A percentile compares a stretch with the other conserved stretches of the same genome.
These are phyloP conservation scores for Penicillium longicatenatum DNA, from an alignment of 495 filamentous ascomycete species.

Conservation along the genomic window DNA sequence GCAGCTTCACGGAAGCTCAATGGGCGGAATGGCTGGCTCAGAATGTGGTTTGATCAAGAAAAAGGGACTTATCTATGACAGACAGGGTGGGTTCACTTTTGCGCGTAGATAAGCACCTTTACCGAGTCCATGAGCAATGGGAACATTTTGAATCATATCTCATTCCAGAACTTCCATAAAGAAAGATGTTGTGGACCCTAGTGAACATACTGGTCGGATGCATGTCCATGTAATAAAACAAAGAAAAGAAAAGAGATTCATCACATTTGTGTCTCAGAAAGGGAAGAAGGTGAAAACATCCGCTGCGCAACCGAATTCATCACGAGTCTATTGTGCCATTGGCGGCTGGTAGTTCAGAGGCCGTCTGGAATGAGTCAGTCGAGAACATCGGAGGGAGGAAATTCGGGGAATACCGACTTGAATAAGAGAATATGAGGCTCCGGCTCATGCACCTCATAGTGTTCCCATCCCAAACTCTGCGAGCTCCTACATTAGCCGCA, in stretches of 20 bases:
- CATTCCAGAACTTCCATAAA: slow-evolving; percentile 35
- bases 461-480: slow-evolving; percentile 96
- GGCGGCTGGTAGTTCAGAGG: slow-evolving; percentile 85
- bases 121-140: background rate
- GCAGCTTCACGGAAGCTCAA: slow-evolving; percentile 72
- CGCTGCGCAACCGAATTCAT: slow-evolving; percentile 7
- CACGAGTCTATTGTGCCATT: slow-evolving; percentile 37
- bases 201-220: slow-evolving; percentile 23
- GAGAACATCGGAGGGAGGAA: background rate
- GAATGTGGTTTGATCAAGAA: slow-evolving; percentile 61
- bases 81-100: slow-evolving; percentile 5
- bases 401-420: slow-evolving; percentile 65
- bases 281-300: slow-evolving; percentile 8
- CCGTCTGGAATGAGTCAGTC: slow-evolving; percentile 55
- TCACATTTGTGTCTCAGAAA: slow-evolving; percentile 1
- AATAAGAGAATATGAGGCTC: slow-evolving; percentile 98
- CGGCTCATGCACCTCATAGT: slow-evolving; percentile 98
- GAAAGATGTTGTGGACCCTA: slow-evolving; percentile 32
- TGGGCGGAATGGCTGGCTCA: slow-evolving; percentile 86
- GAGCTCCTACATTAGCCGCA: background rate
- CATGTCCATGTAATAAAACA: slow-evolving; percentile 25
- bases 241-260: slow-evolving; percentile 7
- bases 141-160: slow-evolving; percentile 35
- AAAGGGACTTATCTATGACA: slow-evolving; percentile 5
- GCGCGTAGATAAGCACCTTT: slow-evolving; percentile 9